These are phyloP conservation scores for Penicillium olsonii DNA, from an alignment of 2,329 filamentous ascomycete species.

Conservation along the genomic window DNA sequence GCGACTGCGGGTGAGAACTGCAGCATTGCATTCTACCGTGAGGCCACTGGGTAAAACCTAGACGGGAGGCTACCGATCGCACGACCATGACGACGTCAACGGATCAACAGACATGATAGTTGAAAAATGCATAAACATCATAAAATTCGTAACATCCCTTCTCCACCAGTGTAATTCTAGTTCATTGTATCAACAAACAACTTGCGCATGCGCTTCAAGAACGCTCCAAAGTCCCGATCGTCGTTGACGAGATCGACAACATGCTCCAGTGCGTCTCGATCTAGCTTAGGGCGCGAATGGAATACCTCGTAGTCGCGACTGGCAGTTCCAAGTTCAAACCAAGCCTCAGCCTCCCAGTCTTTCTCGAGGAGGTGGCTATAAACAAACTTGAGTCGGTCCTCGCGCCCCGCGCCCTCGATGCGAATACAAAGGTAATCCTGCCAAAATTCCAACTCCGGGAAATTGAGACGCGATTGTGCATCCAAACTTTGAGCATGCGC, in stretches of 20 bases:
- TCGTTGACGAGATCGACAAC: slow-evolving; percentile 61
- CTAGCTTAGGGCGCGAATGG: slow-evolving; percentile 70
- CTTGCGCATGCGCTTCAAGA: slow-evolving; percentile 64
- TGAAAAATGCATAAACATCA: slow-evolving; percentile 16
- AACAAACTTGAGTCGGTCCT: slow-evolving; percentile 85
- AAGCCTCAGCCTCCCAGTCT: slow-evolving; percentile 85
- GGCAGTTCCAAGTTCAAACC: slow-evolving; percentile 86
- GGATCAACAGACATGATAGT: slow-evolving; percentile 11
- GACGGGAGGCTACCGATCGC: neutral
- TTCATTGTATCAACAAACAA: slow-evolving; percentile 60
- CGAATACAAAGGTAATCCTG: slow-evolving; percentile 83
- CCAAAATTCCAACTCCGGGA: slow-evolving; percentile 95
- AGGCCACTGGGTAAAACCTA: slow-evolving; percentile 64
- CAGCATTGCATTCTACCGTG: slow-evolving; percentile 78
- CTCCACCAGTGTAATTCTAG: slow-evolving; percentile 19
- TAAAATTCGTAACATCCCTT: slow-evolving; percentile 12
- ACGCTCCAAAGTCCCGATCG: slow-evolving; percentile 59
- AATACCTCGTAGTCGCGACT: slow-evolving; percentile 82
- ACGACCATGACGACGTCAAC: slow-evolving; percentile 15
- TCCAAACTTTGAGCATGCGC: slow-evolving; percentile 69
- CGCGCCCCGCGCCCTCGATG: slow-evolving; percentile 83
- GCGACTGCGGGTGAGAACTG: slow-evolving; percentile 75
- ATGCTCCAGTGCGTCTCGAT: slow-evolving; percentile 55
- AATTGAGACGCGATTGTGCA: slow-evolving; percentile 82
- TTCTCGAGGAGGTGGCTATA: slow-evolving; percentile 85